These are phyloP conservation scores for Draba incana DNA, from an alignment of 345 rosid genomes.

Conservation along the genomic window DNA sequence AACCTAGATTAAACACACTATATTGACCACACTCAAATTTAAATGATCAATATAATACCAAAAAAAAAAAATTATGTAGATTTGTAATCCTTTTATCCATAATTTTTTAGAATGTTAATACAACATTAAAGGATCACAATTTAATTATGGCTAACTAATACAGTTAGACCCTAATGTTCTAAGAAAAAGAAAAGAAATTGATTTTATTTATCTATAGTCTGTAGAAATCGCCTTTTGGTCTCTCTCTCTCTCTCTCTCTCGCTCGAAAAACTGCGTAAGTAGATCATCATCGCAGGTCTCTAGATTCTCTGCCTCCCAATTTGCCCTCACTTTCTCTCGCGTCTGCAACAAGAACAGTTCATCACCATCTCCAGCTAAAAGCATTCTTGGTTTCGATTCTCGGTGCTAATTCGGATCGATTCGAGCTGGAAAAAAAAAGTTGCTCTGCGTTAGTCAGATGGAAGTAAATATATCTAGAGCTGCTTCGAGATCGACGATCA, in stretches of 20 bases:
- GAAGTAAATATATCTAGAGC: constrained; percentile 18
- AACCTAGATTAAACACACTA: no score
- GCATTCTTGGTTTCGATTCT: constrained; percentile 19
- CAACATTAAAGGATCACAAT: no score
- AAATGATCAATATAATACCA: no score
- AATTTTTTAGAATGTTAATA: no score
- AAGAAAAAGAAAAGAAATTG: neutral
- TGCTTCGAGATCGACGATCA: constrained; percentile 41
- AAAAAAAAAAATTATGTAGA: no score
- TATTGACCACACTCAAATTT: no score
- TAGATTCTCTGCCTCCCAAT: constrained; percentile 42
- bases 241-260: constrained; percentile 35
- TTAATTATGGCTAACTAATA: no score
- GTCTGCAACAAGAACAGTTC: constrained; percentile 11
- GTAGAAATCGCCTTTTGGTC: constrained; percentile 36
- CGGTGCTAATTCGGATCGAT: constrained; percentile 28
- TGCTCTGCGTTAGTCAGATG: constrained; percentile 16
- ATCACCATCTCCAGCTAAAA: neutral
- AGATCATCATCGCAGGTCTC: constrained; percentile 48
- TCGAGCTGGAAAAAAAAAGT: constrained; percentile 24
- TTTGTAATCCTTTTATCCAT: no score
- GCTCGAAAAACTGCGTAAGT: constrained; percentile 43
- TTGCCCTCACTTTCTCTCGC: constrained; percentile 39
- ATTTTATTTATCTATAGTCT: constrained; percentile 30
- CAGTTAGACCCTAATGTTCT: neutral